Evolutionary conservation across 2,329 filamentous ascomycete genomes (phyloP).

Genomic region (Penicillium sp.): DNA sequence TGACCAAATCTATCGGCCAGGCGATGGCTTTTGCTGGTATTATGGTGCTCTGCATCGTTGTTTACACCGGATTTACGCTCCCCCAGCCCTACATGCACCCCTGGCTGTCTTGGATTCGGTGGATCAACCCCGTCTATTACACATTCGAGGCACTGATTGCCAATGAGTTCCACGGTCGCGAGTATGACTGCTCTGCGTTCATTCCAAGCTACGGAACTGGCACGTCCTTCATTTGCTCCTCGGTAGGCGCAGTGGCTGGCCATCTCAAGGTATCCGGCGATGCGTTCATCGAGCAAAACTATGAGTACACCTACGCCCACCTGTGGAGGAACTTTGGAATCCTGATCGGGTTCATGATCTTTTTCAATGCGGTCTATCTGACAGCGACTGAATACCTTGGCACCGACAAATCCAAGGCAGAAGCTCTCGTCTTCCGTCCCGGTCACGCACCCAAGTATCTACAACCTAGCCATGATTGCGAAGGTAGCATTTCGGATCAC

Average conservation of each 20-base stretch:
- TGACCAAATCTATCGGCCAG: constrained; percentile 37
- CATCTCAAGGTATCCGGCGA: constrained; percentile 54
- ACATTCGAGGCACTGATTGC: constrained; percentile 29
- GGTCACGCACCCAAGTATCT: constrained; percentile 36
- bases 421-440: constrained; percentile 67
- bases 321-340: constrained; percentile 67
- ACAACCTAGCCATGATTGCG: constrained; percentile 7
- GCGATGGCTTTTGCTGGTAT: constrained; percentile 48
- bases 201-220: constrained; percentile 19
- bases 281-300: constrained; percentile 51
- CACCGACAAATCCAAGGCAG: constrained; percentile 67
- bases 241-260: constrained; percentile 51
- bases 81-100: constrained; percentile 45
- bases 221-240: constrained; percentile 16
- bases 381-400: constrained; percentile 37
- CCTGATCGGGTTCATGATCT: constrained; percentile 57
- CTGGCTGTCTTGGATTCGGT: constrained; percentile 46
- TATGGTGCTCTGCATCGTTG: constrained; percentile 29
- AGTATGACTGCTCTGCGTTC: constrained; percentile 19
- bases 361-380: constrained; percentile 58
- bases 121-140: constrained; percentile 33
- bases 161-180: constrained; percentile 31
- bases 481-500: constrained; percentile 2
- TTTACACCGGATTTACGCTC: constrained; percentile 39
- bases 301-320: constrained; percentile 54